Evolutionary conservation across 352 stramenopile species (phyloP), one percentile per base, ranked within the genome.

Genomic region (Phytophthora boehmeriae): DNA sequence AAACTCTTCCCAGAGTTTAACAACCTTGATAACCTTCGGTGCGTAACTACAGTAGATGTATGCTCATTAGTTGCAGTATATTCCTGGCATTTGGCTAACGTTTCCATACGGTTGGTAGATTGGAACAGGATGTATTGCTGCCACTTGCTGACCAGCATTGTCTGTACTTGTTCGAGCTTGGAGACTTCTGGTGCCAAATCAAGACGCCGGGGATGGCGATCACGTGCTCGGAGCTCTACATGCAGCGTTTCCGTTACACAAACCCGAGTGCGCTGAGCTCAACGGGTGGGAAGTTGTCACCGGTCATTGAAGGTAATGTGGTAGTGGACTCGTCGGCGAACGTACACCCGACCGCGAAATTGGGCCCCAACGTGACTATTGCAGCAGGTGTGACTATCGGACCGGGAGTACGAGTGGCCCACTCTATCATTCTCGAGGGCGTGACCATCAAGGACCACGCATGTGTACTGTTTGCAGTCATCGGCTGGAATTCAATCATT

Each of bases 181-280:
- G 88, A 1, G 86, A 96, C 59, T 95, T 96, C 51, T 96, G 88
- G 88, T 95, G 86, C 52, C 88, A 96, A 58, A 96, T 96, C 75
- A 96, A 95, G 77, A 96, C 88, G 1, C 88, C 88, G 0, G 88
- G 88, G 16, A 95, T 95, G 88, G 86, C 88, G 9, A 84, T 96
- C 57, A 96, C 88, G 66, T 96, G 88, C 62, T 96, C 88, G 8
- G 88, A 95, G 71, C 75, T 96, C 9, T 96, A 95, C 69, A 96
- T 96, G 86, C 88, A 96, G 54, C 88, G 88, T 22, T 96, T 95
- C 67, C 88, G 88, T 23, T 95, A 94, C 69, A 94, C 86, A 22
- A 93, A 95, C 61, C 86, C 86, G n/a, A 93, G 73, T 25, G 80
- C 85, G 8, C 52, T 96, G 51, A 93, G 86, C 49, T 66, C 75